Percentiles rank a stretch among this genome's conserved stretches.
These are phyloP conservation scores for Fusarium mundagurra DNA, from an alignment of 2,329 filamentous ascomycete species.

Conservation along the genomic window DNA sequence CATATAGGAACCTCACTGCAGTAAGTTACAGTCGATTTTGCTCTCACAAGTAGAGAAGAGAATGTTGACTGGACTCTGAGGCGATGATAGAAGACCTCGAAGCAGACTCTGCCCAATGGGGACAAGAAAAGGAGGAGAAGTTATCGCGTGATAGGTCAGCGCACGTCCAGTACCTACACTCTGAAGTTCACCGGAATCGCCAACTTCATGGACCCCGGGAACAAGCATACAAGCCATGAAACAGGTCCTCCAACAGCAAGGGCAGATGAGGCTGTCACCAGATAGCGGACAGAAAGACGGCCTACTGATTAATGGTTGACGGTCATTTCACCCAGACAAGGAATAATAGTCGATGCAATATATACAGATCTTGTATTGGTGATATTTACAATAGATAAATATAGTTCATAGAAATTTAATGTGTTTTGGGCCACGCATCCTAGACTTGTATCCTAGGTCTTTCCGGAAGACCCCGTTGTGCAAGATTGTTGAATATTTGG, in stretches of 20 bases:
- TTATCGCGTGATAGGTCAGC: not conserved
- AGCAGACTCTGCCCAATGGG: not conserved
- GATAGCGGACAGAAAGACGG: not conserved
- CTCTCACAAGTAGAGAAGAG: not conserved
- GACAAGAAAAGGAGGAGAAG: not conserved
- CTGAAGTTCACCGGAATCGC: not conserved
- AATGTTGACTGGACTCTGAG: not conserved
- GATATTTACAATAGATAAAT: not conserved
- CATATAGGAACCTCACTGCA: accelerated
- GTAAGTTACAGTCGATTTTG: not conserved
- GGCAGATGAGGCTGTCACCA: not conserved
- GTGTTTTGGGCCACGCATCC: not conserved
- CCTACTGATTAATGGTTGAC: too few relatives aligned
- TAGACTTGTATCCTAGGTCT: too few relatives aligned
- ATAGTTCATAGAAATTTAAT: not conserved
- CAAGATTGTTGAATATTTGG: too few relatives aligned
- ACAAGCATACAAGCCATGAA: not conserved
- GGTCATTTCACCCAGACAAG: accelerated
- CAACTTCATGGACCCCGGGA: not conserved
- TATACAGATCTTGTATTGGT: not conserved
- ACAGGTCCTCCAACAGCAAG: not conserved
- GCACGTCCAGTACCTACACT: not conserved
- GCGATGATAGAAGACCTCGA: accelerated
- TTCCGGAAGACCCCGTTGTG: accelerated
- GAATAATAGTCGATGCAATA: not conserved